Evolutionary conservation across 2,329 filamentous ascomycete species (phyloP), one percentile per base, ranked within the genome.

Genomic region (Aspergillus calidoustus): DNA sequence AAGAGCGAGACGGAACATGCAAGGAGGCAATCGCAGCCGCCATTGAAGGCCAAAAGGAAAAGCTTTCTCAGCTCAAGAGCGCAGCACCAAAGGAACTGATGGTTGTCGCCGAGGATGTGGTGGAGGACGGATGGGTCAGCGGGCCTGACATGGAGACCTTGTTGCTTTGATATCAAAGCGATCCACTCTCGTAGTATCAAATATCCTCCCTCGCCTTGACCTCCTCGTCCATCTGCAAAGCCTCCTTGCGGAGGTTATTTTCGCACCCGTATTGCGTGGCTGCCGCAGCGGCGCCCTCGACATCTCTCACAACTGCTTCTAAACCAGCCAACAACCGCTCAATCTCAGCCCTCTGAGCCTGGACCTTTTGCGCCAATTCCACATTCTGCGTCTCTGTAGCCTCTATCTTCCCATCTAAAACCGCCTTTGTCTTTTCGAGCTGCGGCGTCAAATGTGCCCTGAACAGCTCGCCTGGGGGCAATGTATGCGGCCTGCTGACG

Each of bases 401-500:
- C 55, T 81, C 75, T 41, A 89, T 76, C 60, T 82, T 81, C n/a
- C 72, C 65, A 57, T 81, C 78, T 62, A 89, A 76, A 3, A 80
- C 73, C n/a, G 74, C 71, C 23, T 83, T 79, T 53, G 83, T 81
- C 65, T 82, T 77, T 48, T 80, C 76, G 54, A 89, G 75, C 61
- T 85, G 84, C 0, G 86, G 85, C 54, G 81, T 80, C 4, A 89
- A 74, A 72, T 88, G 85, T n/a, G 86, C 84, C 19, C 81, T 77
- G 63, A 86, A 84, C 11, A 89, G 77, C 52, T 84, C 81, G 30
- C 82, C 76, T 0, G 86, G 84, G 0, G 84, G 80, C 22, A 88
- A 77, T 0, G 82, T 86, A 74, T 89, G 87, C 19, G 85, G 84
- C 38, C 85, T 87, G 63, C 64, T 53, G 17, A 44, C 30, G 48